Base-by-base conservation (phyloP, 2,329 filamentous ascomycete genomes). In the Verticillium dahliae region DNA sequence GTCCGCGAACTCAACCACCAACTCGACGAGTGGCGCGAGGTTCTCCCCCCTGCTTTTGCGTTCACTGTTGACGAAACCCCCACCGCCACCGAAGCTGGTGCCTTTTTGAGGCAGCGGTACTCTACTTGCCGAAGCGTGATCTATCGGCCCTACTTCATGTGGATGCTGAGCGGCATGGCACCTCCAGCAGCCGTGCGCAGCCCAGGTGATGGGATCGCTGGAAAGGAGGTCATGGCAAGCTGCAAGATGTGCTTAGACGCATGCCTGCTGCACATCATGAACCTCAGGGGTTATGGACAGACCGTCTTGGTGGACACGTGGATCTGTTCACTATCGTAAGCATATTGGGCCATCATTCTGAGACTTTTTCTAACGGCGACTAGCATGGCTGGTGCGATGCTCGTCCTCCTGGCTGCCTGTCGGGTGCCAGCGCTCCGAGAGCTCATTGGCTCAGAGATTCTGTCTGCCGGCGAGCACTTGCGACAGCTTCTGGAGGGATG, bases 251-350 rank as follows among this genome's bases (percentile, higher is more conserved):
- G 80, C 45, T 68, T 82, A 0, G 77, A 81, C 59, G 78, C 80
- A 0, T 82, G 80, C 37, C 65, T 80, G 14, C 63, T 82, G 45
- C 81, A 83, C 59, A 80, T 81, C 0, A 68, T 80, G 50, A 81
- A 82, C 45, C 63, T 83, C 3, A 67, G 77, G 27, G 76, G 77
- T 0, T 82, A 80, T 60, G 72, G 77, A 0, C 81, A 84, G 57
- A 84, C 81, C 0, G 75, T 83, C 0, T 67, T 84, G 38, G 75
- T 83, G 1, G 81, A 84, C 65, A 81, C 80, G 0, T 84, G 81
- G 81, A 83, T 83, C 27, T 84, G 81, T 56, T 80, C 80, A 0
- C 65, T 84, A 0, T 82, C 80, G 80, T 82, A 70, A 67, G 78
- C 73, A 1, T 3, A 18, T 34, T 45, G 27, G 4, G 9, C 15